These are phyloP conservation scores for Solanum infundibuliforme DNA, from an alignment of 257 asterid genomes.

Conservation along the genomic window DNA sequence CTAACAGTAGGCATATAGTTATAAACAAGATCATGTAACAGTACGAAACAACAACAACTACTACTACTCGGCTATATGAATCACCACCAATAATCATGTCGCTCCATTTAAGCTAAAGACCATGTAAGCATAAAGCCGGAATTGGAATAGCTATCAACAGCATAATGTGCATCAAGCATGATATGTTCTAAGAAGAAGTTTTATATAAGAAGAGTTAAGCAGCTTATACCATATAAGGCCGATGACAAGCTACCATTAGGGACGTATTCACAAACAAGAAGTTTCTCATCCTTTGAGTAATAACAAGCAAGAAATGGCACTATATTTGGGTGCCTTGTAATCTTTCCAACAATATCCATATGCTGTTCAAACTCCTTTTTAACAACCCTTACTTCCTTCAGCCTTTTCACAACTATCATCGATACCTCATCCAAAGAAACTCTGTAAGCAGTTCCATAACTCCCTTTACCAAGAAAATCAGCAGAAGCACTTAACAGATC, in stretches of 20 bases:
- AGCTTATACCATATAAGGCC: slow-evolving; percentile 1
- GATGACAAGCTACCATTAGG: neutral
- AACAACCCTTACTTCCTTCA: slow-evolving; percentile 1
- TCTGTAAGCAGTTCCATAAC: slow-evolving; percentile 9
- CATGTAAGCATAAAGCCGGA: neutral
- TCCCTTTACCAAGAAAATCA: slow-evolving; percentile 15
- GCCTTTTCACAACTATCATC: slow-evolving; percentile 8
- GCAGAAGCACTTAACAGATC: slow-evolving; percentile 9
- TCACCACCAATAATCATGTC: neutral
- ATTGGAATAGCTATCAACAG: neutral
- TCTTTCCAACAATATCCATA: slow-evolving; percentile 9
- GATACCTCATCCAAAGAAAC: slow-evolving; percentile 7
- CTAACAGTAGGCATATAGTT: neutral
- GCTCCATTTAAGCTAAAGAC: neutral
- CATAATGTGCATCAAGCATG: neutral
- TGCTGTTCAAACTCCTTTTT: slow-evolving; percentile 1
- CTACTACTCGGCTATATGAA: neutral
- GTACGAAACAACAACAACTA: neutral
- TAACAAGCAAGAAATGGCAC: slow-evolving; percentile 5
- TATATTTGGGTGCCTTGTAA: slow-evolving; percentile 11
- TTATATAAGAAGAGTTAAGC: neutral
- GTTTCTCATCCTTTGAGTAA: slow-evolving; percentile 8
- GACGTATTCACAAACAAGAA: slow-evolving; percentile 3
- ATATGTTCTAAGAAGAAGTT: neutral
- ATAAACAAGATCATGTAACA: neutral